Percentiles rank a stretch among this genome's conserved stretches.
Conservation (phyloP, 257 asterid species). For the Ilex asprella region DNA sequence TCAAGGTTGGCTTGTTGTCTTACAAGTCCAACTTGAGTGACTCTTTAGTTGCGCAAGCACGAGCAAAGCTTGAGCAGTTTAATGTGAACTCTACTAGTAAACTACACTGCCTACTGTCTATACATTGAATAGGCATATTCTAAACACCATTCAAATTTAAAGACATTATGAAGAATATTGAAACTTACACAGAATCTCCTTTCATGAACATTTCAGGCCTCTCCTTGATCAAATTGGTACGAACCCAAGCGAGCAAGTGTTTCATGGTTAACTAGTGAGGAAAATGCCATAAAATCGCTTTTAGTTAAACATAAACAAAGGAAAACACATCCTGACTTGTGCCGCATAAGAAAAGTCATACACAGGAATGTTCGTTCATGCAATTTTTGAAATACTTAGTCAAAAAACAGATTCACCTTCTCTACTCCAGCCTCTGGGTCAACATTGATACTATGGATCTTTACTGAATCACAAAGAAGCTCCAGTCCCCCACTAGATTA, state of each 20-base stretch:
- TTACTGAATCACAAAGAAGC: constrained; percentile 83
- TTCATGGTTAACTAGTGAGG: constrained; percentile 65
- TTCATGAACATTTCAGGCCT: constrained; percentile 98
- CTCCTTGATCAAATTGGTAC: constrained; percentile 86
- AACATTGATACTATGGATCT: constrained; percentile 67
- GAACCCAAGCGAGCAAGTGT: constrained; percentile 79
- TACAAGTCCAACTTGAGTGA: too few relatives aligned
- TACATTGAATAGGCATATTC: too few relatives aligned
- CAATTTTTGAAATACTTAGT: neutral
- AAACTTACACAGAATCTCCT: constrained; percentile 91
- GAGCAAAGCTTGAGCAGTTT: too few relatives aligned
- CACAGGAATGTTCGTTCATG: too few relatives aligned
- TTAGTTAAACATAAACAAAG: constrained; percentile 5
- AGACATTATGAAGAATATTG: too few relatives aligned
- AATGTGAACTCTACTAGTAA: too few relatives aligned
- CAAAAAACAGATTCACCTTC: constrained; percentile 37
- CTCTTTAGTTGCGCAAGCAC: too few relatives aligned
- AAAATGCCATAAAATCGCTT: neutral
- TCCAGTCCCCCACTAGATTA: constrained; percentile 85
- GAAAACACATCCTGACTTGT: too few relatives aligned
- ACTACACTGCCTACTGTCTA: too few relatives aligned
- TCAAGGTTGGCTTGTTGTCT: too few relatives aligned
- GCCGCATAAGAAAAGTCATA: too few relatives aligned
- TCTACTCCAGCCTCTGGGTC: constrained; percentile 48
- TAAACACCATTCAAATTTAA: too few relatives aligned